Base-by-base conservation (phyloP, 371 early-diverging fungal genomes). In the Cokeromyces recurvatus region DNA sequence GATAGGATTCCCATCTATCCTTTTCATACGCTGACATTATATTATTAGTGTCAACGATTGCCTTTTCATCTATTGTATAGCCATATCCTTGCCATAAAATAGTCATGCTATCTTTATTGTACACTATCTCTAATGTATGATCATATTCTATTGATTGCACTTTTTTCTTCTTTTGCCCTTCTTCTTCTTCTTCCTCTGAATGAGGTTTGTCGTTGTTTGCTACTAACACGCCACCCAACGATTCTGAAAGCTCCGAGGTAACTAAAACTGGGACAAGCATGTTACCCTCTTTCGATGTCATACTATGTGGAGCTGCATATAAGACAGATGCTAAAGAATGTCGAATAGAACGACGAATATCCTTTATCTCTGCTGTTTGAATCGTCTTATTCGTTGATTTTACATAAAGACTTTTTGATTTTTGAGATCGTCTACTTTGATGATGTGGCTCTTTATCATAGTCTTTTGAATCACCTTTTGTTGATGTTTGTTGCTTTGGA, bases 21-120 rank as follows among this genome's bases (percentile, higher is more conserved):
- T 48, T 51, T 37, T 70, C 66, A 7, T 49, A 53, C 20, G 35
- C 35, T 14, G 45, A 43, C 23, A 36, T 32, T 17, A n/a, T n/a
- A 16, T 48, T 39, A 1, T 51, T 32, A 21, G 46, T 38, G n/a
- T 38, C 19, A 2, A 17, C 2, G n/a, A 7, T 48, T 43, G 2
- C 27, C 43, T 37, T 66, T 66, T 7, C 71, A 8, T 29, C 29
- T 11, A 29, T 11, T 29, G 29, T 8, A 29, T 8, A 29, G 29
- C n/a, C 66, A 25, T 70, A 70, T 14, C 71, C 71, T 52, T 70
- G 71, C 71, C 71, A 70, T 20, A 66, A 40, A 24, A 66, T 38
- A 4, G 51, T 54, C 17, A 51, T 25, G 5, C 34, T 15, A 3
- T 48, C 41, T 11, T 32, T 29, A 2, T 23, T 35, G 3, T 29